Evolutionary conservation across 306 rosid genomes (phyloP).

Genomic region (Castanospermum australe): DNA sequence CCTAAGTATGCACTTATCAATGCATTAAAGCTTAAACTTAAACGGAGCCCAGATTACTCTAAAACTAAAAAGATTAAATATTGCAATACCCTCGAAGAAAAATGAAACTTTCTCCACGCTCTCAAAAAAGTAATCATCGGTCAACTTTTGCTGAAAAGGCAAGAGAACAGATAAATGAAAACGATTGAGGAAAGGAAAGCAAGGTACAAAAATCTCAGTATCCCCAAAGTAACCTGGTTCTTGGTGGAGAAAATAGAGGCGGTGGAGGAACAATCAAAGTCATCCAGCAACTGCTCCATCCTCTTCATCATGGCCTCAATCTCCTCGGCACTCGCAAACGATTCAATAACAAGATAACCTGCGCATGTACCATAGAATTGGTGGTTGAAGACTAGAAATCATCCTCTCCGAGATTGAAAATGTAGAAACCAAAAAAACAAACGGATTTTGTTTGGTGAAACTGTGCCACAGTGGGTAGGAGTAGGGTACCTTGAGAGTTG

Average conservation of each 20-base stretch:
- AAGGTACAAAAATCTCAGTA: not conserved
- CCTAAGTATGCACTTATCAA: not conserved
- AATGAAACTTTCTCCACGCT: constrained; percentile 78
- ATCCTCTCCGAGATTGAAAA: not conserved
- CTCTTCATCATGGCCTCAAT: constrained; percentile 66
- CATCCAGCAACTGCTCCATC: constrained; percentile 72
- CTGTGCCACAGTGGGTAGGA: not conserved
- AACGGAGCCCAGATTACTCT: not conserved
- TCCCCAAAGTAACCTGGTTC: constrained; percentile 61
- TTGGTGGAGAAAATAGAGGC: constrained; percentile 87
- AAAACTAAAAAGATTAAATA: not conserved
- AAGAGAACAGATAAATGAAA: not conserved
- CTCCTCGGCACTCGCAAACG: constrained; percentile 60
- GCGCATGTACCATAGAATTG: not conserved
- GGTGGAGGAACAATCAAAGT: constrained; percentile 73
- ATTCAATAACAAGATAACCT: constrained; percentile 86
- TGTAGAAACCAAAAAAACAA: not conserved
- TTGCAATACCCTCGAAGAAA: constrained; percentile 77
- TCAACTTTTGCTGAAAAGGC: constrained; percentile 46
- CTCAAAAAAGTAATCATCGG: constrained; percentile 74
- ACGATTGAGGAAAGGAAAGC: not conserved
- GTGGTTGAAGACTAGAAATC: not conserved
- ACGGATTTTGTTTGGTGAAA: not conserved
- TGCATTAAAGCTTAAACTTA: not conserved
- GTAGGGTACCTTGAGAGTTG: constrained; percentile 59